Base-by-base conservation (phyloP, 345 rosid genomes). In the Salix udensis region DNA sequence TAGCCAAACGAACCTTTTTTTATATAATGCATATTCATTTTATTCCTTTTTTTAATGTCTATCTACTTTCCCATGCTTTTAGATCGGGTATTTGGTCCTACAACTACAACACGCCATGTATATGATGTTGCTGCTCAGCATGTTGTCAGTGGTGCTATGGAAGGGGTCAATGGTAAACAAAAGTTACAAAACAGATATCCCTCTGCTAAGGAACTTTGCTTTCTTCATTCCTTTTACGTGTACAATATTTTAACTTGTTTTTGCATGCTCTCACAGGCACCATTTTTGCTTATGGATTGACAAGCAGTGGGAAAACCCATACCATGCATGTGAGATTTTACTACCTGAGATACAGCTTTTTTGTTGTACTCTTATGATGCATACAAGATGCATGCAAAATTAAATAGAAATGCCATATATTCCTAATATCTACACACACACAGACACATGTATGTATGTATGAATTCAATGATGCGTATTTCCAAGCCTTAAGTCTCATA, bases 271-370 rank as follows among this genome's bases (percentile, higher is more conserved):
- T 77, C 75, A 53, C 86, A 96, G 99, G 99, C 76, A 96, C 99
- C 61, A 91, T 96, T 80, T 96, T 93, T 84, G 99, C 99, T 66
- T 96, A 96, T 82, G 99, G 99, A 64, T 98, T 96, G 83, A 96
- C 99, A 73, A 96, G 99, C 90, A 96, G 99, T 78, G 99, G 99
- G 84, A 96, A 96, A 87, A 96, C 99, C 78, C 99, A 96, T 80
- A 96, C 99, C 16, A 96, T 96, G 99, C 98, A 93, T 88, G 99
- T 96, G 84, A 93, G 96, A 79, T 80, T 65, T 53, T 58, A 58
- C 23, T 10, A 58, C 62, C 28, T 23, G 62, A 58, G 28, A 62
- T 48, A 18, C 34, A 44, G 34, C 40, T 28, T 24, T 67, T 23
- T 7, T 30, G 13, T 19, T 62, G 40, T 60, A 42, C 34, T 55